Conservation (phyloP, 371 early-diverging fungal species). For the Encephalitozoon hellem region DNA sequence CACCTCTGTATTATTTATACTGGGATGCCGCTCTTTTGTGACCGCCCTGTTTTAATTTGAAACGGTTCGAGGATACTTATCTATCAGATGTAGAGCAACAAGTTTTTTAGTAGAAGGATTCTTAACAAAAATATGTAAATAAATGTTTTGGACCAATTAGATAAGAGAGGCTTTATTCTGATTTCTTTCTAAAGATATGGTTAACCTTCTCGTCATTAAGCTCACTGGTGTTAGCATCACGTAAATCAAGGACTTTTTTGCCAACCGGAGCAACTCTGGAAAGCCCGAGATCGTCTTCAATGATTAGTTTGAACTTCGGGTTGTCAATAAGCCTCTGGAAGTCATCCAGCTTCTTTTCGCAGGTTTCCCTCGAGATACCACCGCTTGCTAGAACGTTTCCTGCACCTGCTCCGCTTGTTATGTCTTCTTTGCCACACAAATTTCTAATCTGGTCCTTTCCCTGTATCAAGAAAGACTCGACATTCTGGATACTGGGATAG, state of each 20-base stretch:
- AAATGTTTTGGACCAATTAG: neutral
- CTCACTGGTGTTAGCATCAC: slow-evolving; percentile 19
- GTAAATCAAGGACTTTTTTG: slow-evolving; percentile 22
- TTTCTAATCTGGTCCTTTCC: slow-evolving; percentile 12
- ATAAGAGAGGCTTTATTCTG: neutral
- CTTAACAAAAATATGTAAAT: neutral
- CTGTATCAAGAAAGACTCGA: slow-evolving; percentile 21
- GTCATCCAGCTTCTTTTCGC: slow-evolving; percentile 4
- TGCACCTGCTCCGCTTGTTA: neutral
- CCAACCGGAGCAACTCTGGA: slow-evolving; percentile 37
- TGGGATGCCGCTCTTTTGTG: neutral
- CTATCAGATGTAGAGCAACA: neutral
- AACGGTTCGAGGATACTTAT: neutral
- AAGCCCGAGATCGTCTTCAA: slow-evolving; percentile 39
- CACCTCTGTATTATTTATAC: neutral
- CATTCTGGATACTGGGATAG: neutral
- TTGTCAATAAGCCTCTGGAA: neutral
- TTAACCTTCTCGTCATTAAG: slow-evolving; percentile 41
- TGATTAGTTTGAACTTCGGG: slow-evolving; percentile 32
- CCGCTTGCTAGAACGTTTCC: neutral
- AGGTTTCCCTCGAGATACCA: neutral
- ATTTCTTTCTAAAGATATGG: neutral
- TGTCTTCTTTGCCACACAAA: neutral
- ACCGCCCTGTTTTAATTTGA: neutral
- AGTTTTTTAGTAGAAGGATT: neutral